Evolutionary conservation across 2,329 filamentous ascomycete species (phyloP).

Genomic region (Trichoderma koningii): DNA sequence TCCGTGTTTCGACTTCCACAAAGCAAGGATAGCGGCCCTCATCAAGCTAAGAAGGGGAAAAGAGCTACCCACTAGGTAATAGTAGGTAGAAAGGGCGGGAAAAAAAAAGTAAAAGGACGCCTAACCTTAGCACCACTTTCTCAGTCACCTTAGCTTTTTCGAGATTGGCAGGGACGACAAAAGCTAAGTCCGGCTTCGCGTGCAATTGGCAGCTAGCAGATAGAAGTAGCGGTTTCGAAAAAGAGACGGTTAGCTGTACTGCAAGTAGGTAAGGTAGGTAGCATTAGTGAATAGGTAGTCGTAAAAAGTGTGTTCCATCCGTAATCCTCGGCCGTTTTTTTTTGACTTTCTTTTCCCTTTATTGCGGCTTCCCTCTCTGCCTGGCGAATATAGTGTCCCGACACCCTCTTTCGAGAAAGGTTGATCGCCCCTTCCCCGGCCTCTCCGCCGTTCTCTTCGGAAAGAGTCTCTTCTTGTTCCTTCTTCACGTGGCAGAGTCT

Average conservation of each 20-base stretch:
- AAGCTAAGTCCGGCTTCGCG: no score
- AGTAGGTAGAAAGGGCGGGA: not conserved
- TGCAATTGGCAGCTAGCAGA: not conserved
- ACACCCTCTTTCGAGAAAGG: slow-evolving; percentile 11
- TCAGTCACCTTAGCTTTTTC: no score
- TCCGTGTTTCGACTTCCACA: not conserved
- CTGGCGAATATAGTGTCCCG: not conserved
- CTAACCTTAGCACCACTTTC: no score
- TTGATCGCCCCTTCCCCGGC: not conserved
- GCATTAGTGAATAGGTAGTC: not conserved
- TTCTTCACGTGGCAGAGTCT: not conserved
- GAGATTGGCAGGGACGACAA: no score
- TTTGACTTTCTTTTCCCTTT: not conserved
- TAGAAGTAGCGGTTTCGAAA: not conserved
- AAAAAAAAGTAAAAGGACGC: no score
- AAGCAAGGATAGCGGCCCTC: slow-evolving; percentile 25
- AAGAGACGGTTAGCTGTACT: no score
- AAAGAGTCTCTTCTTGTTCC: not conserved
- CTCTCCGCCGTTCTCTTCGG: not conserved
- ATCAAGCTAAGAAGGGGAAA: not conserved
- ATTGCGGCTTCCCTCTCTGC: no score
- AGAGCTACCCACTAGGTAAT: not conserved
- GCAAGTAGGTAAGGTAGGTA: not conserved
- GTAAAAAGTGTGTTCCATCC: slow-evolving; percentile 1
- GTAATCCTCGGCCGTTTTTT: slow-evolving; percentile 5